Evolutionary conservation across 495 filamentous ascomycete species (phyloP).

Genomic region (Aspergillus cristatus): DNA sequence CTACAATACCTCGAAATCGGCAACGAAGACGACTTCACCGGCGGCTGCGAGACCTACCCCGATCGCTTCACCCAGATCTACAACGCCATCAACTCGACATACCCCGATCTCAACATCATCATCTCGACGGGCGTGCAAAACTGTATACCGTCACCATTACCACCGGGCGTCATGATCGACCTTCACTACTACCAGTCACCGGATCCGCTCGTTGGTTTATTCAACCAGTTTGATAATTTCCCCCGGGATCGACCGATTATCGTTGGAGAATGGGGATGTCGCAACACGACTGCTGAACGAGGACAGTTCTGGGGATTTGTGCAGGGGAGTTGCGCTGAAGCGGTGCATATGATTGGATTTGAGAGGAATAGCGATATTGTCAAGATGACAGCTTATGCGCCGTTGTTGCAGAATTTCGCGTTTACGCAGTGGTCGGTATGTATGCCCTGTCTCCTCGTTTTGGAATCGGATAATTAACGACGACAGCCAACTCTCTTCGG

Average conservation of each 20-base stretch:
- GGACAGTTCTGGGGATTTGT: constrained; percentile 32
- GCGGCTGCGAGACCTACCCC: constrained; percentile 30
- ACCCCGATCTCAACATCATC: constrained; percentile 37
- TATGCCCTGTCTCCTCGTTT: neutral
- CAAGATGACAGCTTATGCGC: constrained; percentile 44
- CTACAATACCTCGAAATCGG: constrained; percentile 45
- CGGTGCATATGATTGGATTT: constrained; percentile 56
- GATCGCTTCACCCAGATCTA: constrained; percentile 39
- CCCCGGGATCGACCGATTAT: constrained; percentile 35
- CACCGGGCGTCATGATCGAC: constrained; percentile 33
- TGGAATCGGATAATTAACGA: neutral
- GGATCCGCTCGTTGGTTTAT: constrained; percentile 40
- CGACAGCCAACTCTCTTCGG: constrained; percentile 26
- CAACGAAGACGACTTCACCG: constrained; percentile 45
- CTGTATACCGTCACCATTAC: constrained; percentile 19
- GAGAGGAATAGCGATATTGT: constrained; percentile 57
- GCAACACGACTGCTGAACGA: constrained; percentile 34
- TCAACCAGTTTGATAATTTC: constrained; percentile 46
- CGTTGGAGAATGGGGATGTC: constrained; percentile 47
- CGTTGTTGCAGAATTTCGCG: constrained; percentile 37
- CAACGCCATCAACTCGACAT: constrained; percentile 33
- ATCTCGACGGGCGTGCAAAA: constrained; percentile 27
- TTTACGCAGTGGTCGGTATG: constrained; percentile 32
- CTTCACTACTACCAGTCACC: constrained; percentile 43
- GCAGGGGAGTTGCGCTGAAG: constrained; percentile 55